Evolutionary conservation across 2,329 filamentous ascomycete genomes (phyloP).

Genomic region (Fusarium zealandicum): DNA sequence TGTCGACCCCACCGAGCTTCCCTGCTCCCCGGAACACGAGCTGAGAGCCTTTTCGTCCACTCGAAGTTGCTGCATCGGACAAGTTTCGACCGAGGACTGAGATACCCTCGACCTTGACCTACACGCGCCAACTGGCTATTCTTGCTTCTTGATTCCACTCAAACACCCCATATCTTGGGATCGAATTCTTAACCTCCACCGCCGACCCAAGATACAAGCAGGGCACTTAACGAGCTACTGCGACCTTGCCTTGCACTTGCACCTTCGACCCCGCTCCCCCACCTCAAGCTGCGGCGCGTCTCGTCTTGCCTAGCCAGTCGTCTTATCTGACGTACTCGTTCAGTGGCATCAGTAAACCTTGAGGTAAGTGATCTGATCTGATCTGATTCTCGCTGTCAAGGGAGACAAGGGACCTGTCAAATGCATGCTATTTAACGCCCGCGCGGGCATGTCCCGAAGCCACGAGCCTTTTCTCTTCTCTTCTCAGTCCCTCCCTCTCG

Average conservation of each 20-base stretch:
- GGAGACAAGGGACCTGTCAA: conserved; percentile 22
- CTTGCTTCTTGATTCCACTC: not conserved
- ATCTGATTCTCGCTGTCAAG: conserved; percentile 37
- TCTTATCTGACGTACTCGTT: conserved; percentile 40
- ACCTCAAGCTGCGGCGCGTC: conserved; percentile 36
- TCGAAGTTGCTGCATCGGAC: not conserved
- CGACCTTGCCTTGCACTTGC: conserved; percentile 39
- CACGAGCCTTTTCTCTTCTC: conserved; percentile 14
- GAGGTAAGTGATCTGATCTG: conserved; percentile 42
- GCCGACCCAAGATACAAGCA: conserved; percentile 14
- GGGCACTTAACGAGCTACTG: conserved; percentile 34
- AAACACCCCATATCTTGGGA: conserved; percentile 10
- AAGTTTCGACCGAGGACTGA: not conserved
- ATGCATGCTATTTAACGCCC: conserved; percentile 33
- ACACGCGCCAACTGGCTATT: not conserved
- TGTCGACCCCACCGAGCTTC: conserved; percentile 26
- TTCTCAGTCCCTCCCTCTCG: conserved; percentile 7
- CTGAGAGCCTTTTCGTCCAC: conserved; percentile 5
- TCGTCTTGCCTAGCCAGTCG: conserved; percentile 36
- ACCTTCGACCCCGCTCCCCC: conserved; percentile 39
- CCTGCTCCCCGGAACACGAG: conserved; percentile 23
- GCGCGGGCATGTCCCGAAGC: conserved; percentile 9
- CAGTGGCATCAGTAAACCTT: conserved; percentile 36
- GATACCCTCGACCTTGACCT: not conserved
- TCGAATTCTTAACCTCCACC: conserved; percentile 14